Conservation (phyloP, 1,139 yeast genomes). For the Hyphopichia khmerensis region DNA sequence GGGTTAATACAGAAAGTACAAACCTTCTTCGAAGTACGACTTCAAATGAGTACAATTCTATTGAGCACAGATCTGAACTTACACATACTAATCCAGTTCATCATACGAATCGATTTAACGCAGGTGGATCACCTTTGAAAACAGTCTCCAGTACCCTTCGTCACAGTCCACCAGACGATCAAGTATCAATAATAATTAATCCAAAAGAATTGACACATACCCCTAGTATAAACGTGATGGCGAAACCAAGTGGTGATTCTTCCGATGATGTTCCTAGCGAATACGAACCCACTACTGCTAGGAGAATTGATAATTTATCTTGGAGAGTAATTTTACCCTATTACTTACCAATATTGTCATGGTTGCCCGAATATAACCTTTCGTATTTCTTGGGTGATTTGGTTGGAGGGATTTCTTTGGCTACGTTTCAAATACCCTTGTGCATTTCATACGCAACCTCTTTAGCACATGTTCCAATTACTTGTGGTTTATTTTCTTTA, state of each 20-base stretch:
- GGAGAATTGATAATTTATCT: conserved; percentile 3
- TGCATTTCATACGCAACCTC: conserved; percentile 88
- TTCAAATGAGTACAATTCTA: conserved; percentile 1
- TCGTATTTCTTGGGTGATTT: conserved; percentile 67
- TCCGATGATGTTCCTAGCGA: background rate
- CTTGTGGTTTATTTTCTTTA: conserved; percentile 79
- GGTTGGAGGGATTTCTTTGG: conserved; percentile 82
- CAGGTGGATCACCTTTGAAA: background rate
- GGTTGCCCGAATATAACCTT: conserved; percentile 66
- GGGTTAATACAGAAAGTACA: conserved; percentile 29
- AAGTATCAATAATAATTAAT: background rate
- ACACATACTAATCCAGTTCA: background rate
- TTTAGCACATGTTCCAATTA: conserved; percentile 86
- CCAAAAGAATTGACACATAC: background rate
- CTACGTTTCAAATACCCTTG: conserved; percentile 89
- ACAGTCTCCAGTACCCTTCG: background rate
- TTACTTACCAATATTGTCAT: conserved; percentile 77
- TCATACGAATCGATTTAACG: background rate
- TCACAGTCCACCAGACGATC: background rate
- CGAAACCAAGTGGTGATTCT: background rate
- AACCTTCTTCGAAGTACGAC: conserved; percentile 11
- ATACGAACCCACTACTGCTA: conserved; percentile 5
- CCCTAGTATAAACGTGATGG: background rate
- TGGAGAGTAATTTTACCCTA: conserved; percentile 44
- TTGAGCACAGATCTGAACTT: background rate